phyloP scores from a whole-genome alignment of 345 rosid species.

The Populus davidiana region DNA sequence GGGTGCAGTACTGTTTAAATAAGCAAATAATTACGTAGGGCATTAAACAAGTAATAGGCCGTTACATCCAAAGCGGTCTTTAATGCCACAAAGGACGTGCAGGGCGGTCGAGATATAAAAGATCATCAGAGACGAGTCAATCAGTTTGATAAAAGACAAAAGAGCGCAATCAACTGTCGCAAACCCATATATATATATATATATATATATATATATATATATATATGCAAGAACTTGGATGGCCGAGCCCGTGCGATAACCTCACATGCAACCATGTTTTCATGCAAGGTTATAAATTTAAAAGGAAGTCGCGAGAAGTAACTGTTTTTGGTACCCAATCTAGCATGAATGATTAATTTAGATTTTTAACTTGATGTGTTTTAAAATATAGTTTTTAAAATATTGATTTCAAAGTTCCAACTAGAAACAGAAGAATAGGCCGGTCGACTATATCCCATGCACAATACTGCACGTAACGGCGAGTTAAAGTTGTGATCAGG shows the following conservation, averaged over 20 bases:
- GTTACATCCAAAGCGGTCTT: background rate
- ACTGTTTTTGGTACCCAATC: too few species aligned
- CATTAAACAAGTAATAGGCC: background rate
- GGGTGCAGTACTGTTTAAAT: background rate
- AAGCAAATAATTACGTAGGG: background rate
- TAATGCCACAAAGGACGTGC: background rate
- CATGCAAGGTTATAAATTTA: too few species aligned
- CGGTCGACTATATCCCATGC: background rate
- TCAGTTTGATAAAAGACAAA: background rate
- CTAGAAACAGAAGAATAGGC: too few species aligned
- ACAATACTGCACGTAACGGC: slow-evolving; percentile 18
- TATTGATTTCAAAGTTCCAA: too few species aligned
- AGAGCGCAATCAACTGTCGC: background rate
- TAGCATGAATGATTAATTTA: too few species aligned
- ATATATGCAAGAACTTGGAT: too few species aligned
- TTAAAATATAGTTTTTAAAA: too few species aligned
- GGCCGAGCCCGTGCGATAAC: too few species aligned
- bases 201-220: too few species aligned
- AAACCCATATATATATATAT: background rate
- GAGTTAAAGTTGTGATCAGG: slow-evolving; percentile 6
- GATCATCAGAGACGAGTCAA: background rate
- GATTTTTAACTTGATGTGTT: too few species aligned
- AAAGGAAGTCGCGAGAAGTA: too few species aligned
- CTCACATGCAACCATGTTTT: too few species aligned
- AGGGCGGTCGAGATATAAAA: slow-evolving; percentile 7